Evolutionary conservation across 2,329 filamentous ascomycete species (phyloP).

Genomic region (Nakataea oryzae): DNA sequence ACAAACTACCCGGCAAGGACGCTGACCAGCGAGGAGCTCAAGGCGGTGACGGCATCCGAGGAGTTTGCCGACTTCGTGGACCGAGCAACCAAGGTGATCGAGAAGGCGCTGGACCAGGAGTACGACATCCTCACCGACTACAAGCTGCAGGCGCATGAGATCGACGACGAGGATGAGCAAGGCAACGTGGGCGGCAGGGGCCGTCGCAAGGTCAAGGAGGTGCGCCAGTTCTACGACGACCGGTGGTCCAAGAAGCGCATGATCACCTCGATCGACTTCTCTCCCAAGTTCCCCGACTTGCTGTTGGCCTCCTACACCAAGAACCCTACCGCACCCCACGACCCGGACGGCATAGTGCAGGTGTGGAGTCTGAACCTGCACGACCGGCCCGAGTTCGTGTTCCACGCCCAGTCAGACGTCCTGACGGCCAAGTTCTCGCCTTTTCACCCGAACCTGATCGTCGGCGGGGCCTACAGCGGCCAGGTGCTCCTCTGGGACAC

Average conservation of each 20-base stretch:
- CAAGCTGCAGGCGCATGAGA: constrained; percentile 64
- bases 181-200: constrained; percentile 62
- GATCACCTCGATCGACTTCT: constrained; percentile 93
- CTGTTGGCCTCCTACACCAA: constrained; percentile 94
- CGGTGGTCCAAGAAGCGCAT: constrained; percentile 96
- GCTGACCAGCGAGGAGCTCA: constrained; percentile 74
- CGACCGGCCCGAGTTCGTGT: constrained; percentile 89
- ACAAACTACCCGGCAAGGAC: constrained; percentile 67
- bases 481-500: constrained; percentile 98
- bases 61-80: constrained; percentile 96
- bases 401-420: constrained; percentile 92
- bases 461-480: constrained; percentile 92
- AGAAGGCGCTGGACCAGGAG: constrained; percentile 87
- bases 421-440: constrained; percentile 96
- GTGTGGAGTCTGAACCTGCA: constrained; percentile 97
- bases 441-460: constrained; percentile 91
- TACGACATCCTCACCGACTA: constrained; percentile 97
- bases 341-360: constrained; percentile 86
- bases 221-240: constrained; percentile 89
- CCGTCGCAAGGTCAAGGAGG: constrained; percentile 69
- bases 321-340: constrained; percentile 87
- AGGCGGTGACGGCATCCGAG: constrained; percentile 81
- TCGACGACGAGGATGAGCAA: constrained; percentile 76
- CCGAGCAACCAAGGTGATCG: constrained; percentile 91
- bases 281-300: constrained; percentile 87